These are phyloP conservation scores for Gentiana straminea DNA, from an alignment of 257 asterid species.

Conservation along the genomic window DNA sequence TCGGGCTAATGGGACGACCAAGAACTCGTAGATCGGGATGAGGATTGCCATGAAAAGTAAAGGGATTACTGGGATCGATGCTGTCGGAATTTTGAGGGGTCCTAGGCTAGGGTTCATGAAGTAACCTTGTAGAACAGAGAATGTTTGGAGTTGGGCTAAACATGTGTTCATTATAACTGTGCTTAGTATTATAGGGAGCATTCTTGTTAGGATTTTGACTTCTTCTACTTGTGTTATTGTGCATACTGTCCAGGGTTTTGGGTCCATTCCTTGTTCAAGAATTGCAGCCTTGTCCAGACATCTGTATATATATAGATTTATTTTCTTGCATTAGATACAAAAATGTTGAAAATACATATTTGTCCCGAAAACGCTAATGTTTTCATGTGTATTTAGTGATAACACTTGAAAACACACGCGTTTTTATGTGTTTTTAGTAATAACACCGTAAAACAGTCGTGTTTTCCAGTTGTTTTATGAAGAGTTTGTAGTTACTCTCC, in stretches of 20 bases:
- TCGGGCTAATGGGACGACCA: conserved; percentile 33
- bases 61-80: conserved; percentile 41
- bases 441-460: too few relatives aligned
- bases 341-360: background rate
- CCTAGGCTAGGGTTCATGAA: conserved; percentile 27
- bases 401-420: too few relatives aligned
- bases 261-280: conserved; percentile 4
- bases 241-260: conserved; percentile 20
- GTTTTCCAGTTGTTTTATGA: too few relatives aligned
- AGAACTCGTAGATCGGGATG: conserved; percentile 33
- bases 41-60: conserved; percentile 31
- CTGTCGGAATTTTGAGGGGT: conserved; percentile 26
- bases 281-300: conserved; percentile 31
- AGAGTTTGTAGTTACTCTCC: too few relatives aligned
- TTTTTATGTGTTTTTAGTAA: too few relatives aligned
- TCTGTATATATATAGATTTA: conserved; percentile 12
- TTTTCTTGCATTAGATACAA: background rate
- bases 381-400: too few relatives aligned
- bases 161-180: conserved; percentile 47
- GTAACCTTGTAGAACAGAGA: conserved; percentile 17
- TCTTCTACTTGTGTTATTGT: conserved; percentile 52
- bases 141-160: conserved; percentile 10
- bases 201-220: conserved; percentile 28
- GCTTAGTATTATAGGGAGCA: conserved; percentile 19
- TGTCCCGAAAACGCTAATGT: background rate